Conservation (phyloP, 768 basidiomycete genomes). For the Tylopilus subfusipes region DNA sequence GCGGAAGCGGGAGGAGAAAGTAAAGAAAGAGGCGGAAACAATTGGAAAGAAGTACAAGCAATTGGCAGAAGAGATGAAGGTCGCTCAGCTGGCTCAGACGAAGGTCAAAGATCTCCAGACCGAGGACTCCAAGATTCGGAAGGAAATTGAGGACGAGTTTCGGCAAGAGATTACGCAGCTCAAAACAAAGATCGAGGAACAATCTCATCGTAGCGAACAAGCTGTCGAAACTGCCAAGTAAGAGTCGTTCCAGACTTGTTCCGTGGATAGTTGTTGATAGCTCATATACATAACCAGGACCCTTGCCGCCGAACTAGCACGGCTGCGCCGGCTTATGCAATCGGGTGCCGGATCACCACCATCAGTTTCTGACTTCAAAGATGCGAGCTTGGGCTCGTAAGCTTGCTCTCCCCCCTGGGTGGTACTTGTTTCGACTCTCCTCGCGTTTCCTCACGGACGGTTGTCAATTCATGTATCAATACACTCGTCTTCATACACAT, state of each 20-base stretch:
- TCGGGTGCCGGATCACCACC: slow-evolving; percentile 38
- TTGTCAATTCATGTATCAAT: slow-evolving; percentile 32
- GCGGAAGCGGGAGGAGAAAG: slow-evolving; percentile 66
- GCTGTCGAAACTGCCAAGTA: slow-evolving; percentile 63
- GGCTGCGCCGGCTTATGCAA: slow-evolving; percentile 73
- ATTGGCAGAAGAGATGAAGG: slow-evolving; percentile 61
- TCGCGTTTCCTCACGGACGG: slow-evolving; percentile 18
- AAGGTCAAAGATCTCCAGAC: slow-evolving; percentile 49
- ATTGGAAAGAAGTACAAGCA: slow-evolving; percentile 66
- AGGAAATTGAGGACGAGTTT: slow-evolving; percentile 62
- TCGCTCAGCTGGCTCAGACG: slow-evolving; percentile 42
- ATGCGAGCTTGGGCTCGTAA: slow-evolving; percentile 14
- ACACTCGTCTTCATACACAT: slow-evolving; percentile 28
- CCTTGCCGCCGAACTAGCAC: slow-evolving; percentile 59
- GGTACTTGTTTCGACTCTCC: slow-evolving; percentile 5
- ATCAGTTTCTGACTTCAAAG: slow-evolving; percentile 10
- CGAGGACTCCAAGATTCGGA: slow-evolving; percentile 46
- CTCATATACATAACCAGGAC: slow-evolving; percentile 40
- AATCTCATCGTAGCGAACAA: slow-evolving; percentile 51
- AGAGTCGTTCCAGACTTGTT: slow-evolving; percentile 20
- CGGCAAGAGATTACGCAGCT: slow-evolving; percentile 52
- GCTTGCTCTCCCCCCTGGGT: not conserved
- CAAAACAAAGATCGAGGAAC: slow-evolving; percentile 51
- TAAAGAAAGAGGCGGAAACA: slow-evolving; percentile 63
- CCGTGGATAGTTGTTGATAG: not conserved